phyloP scores from a whole-genome alignment of 257 asterid species.

The Solanum pinnatisectum region DNA sequence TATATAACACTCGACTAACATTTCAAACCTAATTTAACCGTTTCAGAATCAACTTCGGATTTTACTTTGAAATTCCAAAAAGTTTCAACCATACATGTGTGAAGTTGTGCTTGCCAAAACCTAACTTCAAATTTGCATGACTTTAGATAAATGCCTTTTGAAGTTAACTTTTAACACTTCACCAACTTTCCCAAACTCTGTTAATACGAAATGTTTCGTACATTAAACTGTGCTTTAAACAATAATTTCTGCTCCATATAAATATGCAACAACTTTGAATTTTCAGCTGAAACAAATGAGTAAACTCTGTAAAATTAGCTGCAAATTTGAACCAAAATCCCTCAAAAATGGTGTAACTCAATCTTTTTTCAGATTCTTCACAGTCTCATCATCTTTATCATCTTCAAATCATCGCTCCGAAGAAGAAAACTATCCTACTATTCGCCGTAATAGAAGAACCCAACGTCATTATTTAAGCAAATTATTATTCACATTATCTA shows the following conservation, averaged over 20 bases:
- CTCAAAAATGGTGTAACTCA: not conserved
- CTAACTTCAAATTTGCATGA: no score
- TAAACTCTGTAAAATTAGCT: not conserved
- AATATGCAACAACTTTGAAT: not conserved
- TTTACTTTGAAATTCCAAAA: no score
- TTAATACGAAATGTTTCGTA: not conserved
- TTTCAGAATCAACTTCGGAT: no score
- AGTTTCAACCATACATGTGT: no score
- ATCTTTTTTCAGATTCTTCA: not conserved
- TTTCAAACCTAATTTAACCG: no score
- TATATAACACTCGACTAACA: no score
- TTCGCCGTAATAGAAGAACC: slow-evolving; percentile 8
- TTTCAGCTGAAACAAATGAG: not conserved
- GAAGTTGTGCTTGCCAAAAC: no score
- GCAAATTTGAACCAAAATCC: not conserved
- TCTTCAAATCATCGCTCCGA: not conserved
- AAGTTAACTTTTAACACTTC: no score
- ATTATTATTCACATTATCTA: slow-evolving; percentile 18
- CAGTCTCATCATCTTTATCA: not conserved
- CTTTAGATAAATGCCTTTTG: no score
- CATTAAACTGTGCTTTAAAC: not conserved
- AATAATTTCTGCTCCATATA: not conserved
- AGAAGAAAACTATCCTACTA: not conserved
- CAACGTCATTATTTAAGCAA: slow-evolving; percentile 31
- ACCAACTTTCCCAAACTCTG: not conserved